These are phyloP conservation scores for Cicer chorassanicum DNA, from an alignment of 306 rosid genomes.

Conservation along the genomic window DNA sequence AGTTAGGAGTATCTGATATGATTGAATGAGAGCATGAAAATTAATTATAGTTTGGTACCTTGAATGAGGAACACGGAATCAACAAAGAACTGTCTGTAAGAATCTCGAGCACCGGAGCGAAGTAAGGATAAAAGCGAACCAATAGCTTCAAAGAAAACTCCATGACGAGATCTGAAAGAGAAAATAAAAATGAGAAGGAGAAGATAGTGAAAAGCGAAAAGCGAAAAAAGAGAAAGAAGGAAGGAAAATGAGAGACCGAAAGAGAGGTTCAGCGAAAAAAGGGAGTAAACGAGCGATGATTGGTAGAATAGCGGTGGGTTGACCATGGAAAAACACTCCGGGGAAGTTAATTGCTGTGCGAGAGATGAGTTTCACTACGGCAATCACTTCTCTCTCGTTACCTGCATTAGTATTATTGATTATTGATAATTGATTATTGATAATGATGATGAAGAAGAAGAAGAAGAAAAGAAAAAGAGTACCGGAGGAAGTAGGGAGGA, in stretches of 20 bases:
- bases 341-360: constrained; percentile 71
- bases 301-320: constrained; percentile 64
- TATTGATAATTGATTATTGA: not conserved
- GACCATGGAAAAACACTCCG: constrained; percentile 77
- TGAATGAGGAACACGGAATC: constrained; percentile 73
- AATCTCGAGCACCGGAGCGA: constrained; percentile 73
- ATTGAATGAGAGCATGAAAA: not conserved
- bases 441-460: no score
- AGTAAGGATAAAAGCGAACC: constrained; percentile 79
- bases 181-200: not conserved
- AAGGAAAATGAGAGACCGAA: constrained; percentile 45
- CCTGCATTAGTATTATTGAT: not conserved
- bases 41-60: constrained; percentile 52
- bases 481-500: constrained; percentile 76
- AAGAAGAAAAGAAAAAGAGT: not conserved
- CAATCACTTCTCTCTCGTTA: constrained; percentile 70
- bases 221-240: not conserved
- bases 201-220: not conserved
- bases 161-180: constrained; percentile 68
- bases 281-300: constrained; percentile 74
- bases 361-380: constrained; percentile 76
- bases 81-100: constrained; percentile 68
- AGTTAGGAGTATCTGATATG: not conserved
- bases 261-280: constrained; percentile 73
- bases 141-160: constrained; percentile 69